These are phyloP conservation scores for Pichia exigua DNA, from an alignment of 805 yeast species.

Conservation along the genomic window DNA sequence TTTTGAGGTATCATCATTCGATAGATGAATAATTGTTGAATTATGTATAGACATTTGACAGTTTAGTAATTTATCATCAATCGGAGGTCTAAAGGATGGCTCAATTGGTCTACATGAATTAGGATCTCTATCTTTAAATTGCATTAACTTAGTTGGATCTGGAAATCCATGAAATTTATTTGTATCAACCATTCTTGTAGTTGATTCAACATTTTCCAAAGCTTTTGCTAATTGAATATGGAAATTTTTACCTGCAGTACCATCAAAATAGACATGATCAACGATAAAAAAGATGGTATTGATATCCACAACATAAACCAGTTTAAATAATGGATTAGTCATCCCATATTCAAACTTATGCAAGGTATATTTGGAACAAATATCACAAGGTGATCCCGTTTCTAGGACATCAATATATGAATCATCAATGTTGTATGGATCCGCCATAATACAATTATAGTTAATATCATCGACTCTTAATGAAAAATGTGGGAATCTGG, in stretches of 20 bases:
- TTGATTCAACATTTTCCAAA: neutral
- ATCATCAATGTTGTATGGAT: neutral
- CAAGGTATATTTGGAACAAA: conserved; percentile 2
- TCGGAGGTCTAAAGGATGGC: neutral
- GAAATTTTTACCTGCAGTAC: conserved; percentile 12
- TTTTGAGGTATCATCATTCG: neutral
- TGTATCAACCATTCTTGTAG: neutral
- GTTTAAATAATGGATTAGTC: conserved; percentile 9
- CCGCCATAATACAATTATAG: neutral
- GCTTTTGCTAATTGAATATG: conserved; percentile 1
- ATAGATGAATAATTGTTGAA: neutral
- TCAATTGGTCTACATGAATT: neutral
- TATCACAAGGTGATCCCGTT: neutral
- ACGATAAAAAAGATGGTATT: conserved; percentile 7
- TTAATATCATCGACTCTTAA: conserved; percentile 2
- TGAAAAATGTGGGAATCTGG: conserved; percentile 8
- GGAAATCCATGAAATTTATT: neutral
- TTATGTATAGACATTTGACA: conserved; percentile 5
- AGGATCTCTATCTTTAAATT: neutral
- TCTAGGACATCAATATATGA: neutral
- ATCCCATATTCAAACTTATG: conserved; percentile 1
- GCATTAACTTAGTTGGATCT: conserved; percentile 7
- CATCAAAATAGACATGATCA: conserved; percentile 12
- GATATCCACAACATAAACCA: neutral
- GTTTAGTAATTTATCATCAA: neutral